Base-by-base conservation (phyloP, 108 stramenopile species). In the Bacterosira constricta region DNA sequence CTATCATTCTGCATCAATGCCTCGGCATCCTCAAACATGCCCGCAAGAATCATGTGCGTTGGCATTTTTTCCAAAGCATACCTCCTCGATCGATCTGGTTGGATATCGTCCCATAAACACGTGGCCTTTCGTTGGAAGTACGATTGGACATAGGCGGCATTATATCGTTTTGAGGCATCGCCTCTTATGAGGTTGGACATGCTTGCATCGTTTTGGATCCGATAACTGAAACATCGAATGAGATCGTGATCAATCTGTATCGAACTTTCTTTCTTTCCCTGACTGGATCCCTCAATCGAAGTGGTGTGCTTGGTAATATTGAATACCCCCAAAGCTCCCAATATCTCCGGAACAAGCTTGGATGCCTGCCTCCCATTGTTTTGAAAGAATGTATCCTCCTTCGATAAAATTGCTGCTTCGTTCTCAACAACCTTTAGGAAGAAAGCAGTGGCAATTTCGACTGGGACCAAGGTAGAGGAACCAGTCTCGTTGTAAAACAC, bases 61-160 rank as follows among this genome's bases (percentile, higher is more conserved):
- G 85, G 69, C 37, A 88, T 80, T 71, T 85, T 85, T 66, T 88
- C 85, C 17, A 92, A 64, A 17, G 87, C 87, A 62, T 92, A 92
- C 50, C 77, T 82, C 27, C 83, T 77, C 6, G 83, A 77, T 39
- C 85, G 85, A 62, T 89, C 86, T 13, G 85, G 85, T 27, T 80
- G 49, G 29, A 81, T 47, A 29, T 57, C 64, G 39, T 88, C 86
- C 90, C 90, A 92, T 1, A 62, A 44, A 51, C 35, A 68, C 35
- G 73, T 83, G 34, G 65, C 53, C 27, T 58, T 71, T 17, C 57
- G 39, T 9, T 73, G 46, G 11, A 86, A 45, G 64, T 82, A 85
- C n/a, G 87, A 81, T 32, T 83, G 62, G 10, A 79, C 86, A 38
- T 85, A 84, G 6, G 85, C 78, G 59, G 75, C 70, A 54, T 92